Evolutionary conservation across 2,329 filamentous ascomycete genomes (phyloP), one percentile per base, ranked within the genome.

Genomic region (Alternaria panax): DNA sequence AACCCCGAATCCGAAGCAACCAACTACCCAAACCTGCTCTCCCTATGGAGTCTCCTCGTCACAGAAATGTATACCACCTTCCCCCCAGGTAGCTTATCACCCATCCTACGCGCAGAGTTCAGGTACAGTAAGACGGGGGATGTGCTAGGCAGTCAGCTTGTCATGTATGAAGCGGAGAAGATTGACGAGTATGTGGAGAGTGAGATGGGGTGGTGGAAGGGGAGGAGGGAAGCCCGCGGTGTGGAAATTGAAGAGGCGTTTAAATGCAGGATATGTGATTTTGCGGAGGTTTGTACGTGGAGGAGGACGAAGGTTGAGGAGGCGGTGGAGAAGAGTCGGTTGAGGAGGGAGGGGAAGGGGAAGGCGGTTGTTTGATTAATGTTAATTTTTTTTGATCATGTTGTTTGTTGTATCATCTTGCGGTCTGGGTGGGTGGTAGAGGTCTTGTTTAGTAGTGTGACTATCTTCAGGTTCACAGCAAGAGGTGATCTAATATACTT

Each of bases 171-270:
- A 56, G 80, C 84, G 0, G 75, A 81, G 1, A 82, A 82, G 3
- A 80, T 97, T 42, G 84, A 89, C 11, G 78, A 77, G 1, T 96
- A 96, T 72, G 75, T 3, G 73, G 79, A 0, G 83, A 87, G 3
- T 5, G 89, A 91, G 64, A 87, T 97, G 85, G 76, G 83, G n/a
- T 97, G 92, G 92, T 98, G 94, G 94, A 87, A 86, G 30, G 94
- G 93, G 1, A 83, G 90, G 68, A 82, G 93, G 16, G 80, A 85
- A 50, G 87, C 93, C 0, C 83, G 84, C 7, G 94, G 94, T 0
- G 93, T 97, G 3, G 84, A 87, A 7, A 85, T 96, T 7, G 89
- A 93, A 70, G 93, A 97, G 68, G 91, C 92, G 0, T 96, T 90
- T 79, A 98, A 97, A 76, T 98, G 94, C 75, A 82, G 87, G 20